Evolutionary conservation across 169 alveolate species (phyloP).

Genomic region (Pseudocohnilembus persalinus): DNA sequence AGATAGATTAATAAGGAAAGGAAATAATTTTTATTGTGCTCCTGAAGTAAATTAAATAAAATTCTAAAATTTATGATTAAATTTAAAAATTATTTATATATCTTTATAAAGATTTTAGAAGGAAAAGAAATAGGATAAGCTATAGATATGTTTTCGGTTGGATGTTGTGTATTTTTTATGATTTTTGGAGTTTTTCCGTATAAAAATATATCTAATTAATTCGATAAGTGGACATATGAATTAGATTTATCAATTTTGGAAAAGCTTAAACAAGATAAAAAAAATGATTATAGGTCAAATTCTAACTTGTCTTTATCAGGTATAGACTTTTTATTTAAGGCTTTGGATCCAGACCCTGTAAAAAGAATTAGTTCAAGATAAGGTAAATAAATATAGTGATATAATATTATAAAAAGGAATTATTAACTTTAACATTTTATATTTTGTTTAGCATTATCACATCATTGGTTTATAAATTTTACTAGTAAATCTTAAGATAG

Average conservation of each 20-base stretch:
- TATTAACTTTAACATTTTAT: too few relatives aligned
- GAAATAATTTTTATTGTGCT: slow-evolving; percentile 16
- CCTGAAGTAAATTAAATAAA: slow-evolving; percentile 6
- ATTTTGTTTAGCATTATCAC: slow-evolving; percentile 1
- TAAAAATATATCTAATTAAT: not conserved
- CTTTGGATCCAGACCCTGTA: slow-evolving; percentile 7
- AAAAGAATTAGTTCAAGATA: not conserved
- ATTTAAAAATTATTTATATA: too few relatives aligned
- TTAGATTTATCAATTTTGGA: slow-evolving; percentile 19
- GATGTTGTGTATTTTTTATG: slow-evolving; percentile 17
- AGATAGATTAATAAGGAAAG: slow-evolving; percentile 16
- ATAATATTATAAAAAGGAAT: too few relatives aligned
- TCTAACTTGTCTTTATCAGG: slow-evolving; percentile 7
- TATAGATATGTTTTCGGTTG: slow-evolving; percentile 23
- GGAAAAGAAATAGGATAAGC: not conserved
- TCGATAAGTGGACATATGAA: not conserved
- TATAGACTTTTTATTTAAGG: slow-evolving; percentile 7
- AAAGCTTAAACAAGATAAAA: slow-evolving; percentile 12
- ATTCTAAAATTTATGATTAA: too few relatives aligned
- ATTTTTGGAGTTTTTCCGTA: slow-evolving; percentile 10
- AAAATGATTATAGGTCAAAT: not conserved
- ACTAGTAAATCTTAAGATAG: slow-evolving; percentile 12
- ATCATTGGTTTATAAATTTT: slow-evolving; percentile 31
- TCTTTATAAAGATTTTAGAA: not conserved
- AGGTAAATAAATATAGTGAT: not conserved